Percentiles rank a stretch among this genome's conserved stretches.
phyloP scores from a whole-genome alignment of 345 rosid species.

The Lagerstroemia speciosa region DNA sequence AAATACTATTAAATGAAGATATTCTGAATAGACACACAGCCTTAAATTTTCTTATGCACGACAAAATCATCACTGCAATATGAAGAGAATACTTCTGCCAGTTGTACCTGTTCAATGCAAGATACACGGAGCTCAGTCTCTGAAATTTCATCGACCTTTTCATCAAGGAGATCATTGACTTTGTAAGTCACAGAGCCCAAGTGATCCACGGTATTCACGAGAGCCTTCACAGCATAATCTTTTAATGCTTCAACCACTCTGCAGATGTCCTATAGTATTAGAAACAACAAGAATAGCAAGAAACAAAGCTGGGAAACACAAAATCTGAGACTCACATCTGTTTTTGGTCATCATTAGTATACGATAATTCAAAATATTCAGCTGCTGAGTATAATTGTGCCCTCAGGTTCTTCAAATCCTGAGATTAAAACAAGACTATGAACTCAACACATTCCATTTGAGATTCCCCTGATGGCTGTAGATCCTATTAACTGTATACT shows the following conservation, averaged over 20 bases:
- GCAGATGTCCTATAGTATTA: slow-evolving; percentile 14
- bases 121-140: slow-evolving; percentile 69
- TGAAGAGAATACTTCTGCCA: background rate
- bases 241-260: slow-evolving; percentile 86
- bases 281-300: background rate
- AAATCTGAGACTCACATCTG: slow-evolving; percentile 45
- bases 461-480: background rate
- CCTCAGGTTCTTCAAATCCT: slow-evolving; percentile 86
- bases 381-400: slow-evolving; percentile 89
- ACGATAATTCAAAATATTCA: slow-evolving; percentile 82
- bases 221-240: slow-evolving; percentile 85
- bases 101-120: slow-evolving; percentile 74
- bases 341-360: slow-evolving; percentile 72
- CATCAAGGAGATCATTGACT: slow-evolving; percentile 78
- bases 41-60: background rate
- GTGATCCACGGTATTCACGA: slow-evolving; percentile 94
- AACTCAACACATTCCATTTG: background rate
- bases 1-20: too few relatives aligned
- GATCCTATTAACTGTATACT: background rate
- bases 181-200: slow-evolving; percentile 87
- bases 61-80: background rate
- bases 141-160: slow-evolving; percentile 74
- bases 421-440: slow-evolving; percentile 4
- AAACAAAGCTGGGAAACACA: background rate
- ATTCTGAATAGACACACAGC: background rate